Conservation (phyloP, 768 basidiomycete genomes). For the Agaricus subrufescens region DNA sequence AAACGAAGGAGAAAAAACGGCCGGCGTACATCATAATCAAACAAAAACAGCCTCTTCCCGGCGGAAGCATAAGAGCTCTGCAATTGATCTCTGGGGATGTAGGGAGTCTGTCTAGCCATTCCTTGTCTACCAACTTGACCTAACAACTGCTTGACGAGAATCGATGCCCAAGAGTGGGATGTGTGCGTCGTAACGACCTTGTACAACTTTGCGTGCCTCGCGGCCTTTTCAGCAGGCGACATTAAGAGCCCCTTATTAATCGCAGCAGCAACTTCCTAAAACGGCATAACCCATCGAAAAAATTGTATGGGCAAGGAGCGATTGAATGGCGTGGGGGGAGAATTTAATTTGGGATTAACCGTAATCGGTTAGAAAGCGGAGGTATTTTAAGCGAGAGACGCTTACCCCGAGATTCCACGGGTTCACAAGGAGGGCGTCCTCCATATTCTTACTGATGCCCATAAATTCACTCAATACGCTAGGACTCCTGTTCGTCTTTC, state of each 20-base stretch:
- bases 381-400: slow-evolving; percentile 14
- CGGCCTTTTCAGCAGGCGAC: slow-evolving; percentile 68
- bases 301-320: too few relatives aligned
- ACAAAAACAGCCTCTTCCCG: slow-evolving; percentile 83
- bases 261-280: slow-evolving; percentile 78
- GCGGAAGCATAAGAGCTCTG: slow-evolving; percentile 59
- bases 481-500: slow-evolving; percentile 76
- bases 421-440: slow-evolving; percentile 85
- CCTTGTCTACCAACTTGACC: slow-evolving; percentile 75
- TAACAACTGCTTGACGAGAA: slow-evolving; percentile 84
- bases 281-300: neutral
- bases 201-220: slow-evolving; percentile 72
- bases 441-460: slow-evolving; percentile 93
- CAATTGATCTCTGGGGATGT: slow-evolving; percentile 62
- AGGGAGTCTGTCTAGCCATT: slow-evolving; percentile 80
- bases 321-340: too few relatives aligned
- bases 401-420: slow-evolving; percentile 91
- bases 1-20: slow-evolving; percentile 13
- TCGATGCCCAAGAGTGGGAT: slow-evolving; percentile 90
- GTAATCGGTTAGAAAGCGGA: neutral
- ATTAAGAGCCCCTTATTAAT: slow-evolving; percentile 88
- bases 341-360: too few relatives aligned
- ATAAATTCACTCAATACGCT: slow-evolving; percentile 96
- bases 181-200: slow-evolving; percentile 90
- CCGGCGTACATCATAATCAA: slow-evolving; percentile 85